Percentiles rank a stretch among this genome's conserved stretches.
These are phyloP conservation scores for Phanerochaete sordida DNA, from an alignment of 768 basidiomycete genomes.

Conservation along the genomic window DNA sequence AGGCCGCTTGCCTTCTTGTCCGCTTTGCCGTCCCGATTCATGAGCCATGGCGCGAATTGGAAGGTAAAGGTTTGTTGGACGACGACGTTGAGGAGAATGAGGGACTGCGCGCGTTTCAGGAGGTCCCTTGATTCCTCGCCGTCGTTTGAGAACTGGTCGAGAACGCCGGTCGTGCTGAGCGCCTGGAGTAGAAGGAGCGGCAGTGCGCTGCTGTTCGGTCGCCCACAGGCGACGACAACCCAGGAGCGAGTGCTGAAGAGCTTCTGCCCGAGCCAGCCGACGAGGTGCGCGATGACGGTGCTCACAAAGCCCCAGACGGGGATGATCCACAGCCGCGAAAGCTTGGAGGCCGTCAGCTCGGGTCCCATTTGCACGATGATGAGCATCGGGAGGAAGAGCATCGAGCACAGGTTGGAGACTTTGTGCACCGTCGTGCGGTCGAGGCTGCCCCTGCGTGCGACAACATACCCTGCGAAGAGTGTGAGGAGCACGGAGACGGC, in stretches of 20 bases:
- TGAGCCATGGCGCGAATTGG: slow-evolving; percentile 23
- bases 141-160: slow-evolving; percentile 14
- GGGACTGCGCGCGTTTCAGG: slow-evolving; percentile 23
- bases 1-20: slow-evolving; percentile 7
- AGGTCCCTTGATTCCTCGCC: slow-evolving; percentile 16
- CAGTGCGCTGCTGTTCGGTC: slow-evolving; percentile 27
- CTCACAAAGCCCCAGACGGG: slow-evolving; percentile 26
- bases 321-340: slow-evolving; percentile 24
- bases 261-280: slow-evolving; percentile 23
- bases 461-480: slow-evolving; percentile 23
- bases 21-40: slow-evolving; percentile 13
- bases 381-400: slow-evolving; percentile 28
- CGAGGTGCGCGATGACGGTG: slow-evolving; percentile 22
- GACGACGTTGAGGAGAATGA: slow-evolving; percentile 28
- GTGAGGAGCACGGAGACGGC: slow-evolving; percentile 27
- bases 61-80: slow-evolving; percentile 28
- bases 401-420: slow-evolving; percentile 24
- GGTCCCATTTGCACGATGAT: slow-evolving; percentile 28
- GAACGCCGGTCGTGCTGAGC: slow-evolving; percentile 23
- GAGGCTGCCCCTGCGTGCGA: slow-evolving; percentile 15
- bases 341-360: slow-evolving; percentile 21
- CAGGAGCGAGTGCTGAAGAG: slow-evolving; percentile 21
- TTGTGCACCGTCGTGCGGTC: slow-evolving; percentile 21
- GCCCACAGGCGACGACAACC: slow-evolving; percentile 27
- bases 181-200: slow-evolving; percentile 26